phyloP scores from a whole-genome alignment of 306 rosid genomes.

The Sophora flavescens region DNA sequence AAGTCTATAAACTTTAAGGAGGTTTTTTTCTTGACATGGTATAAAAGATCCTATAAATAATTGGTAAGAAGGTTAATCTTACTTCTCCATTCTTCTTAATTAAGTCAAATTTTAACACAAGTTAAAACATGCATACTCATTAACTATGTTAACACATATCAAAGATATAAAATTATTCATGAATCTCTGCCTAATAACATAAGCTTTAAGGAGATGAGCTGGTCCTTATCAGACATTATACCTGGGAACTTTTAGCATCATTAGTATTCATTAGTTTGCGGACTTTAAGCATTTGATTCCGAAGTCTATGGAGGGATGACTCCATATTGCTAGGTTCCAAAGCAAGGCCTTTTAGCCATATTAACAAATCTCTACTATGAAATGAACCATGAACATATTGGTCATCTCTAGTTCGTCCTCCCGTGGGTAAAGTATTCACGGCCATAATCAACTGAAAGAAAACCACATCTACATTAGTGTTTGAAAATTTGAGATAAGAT shows the following conservation, averaged over 20 bases:
- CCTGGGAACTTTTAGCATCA: constrained; percentile 40
- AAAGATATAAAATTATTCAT: neutral
- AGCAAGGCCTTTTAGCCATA: constrained; percentile 37
- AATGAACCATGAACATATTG: neutral
- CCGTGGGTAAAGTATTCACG: neutral
- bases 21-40: neutral
- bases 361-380: constrained; percentile 26
- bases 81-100: neutral
- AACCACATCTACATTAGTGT: neutral
- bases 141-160: neutral
- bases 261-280: neutral
- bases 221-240: neutral
- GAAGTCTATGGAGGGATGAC: neutral
- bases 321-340: constrained; percentile 24
- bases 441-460: constrained; percentile 26
- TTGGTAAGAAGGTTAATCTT: neutral
- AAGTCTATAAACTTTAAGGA: neutral
- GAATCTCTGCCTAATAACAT: neutral
- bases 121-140: neutral
- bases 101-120: neutral
- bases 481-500: neutral
- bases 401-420: constrained; percentile 2
- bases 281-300: constrained; percentile 19
- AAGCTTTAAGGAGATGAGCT: neutral
- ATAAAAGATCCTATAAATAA: neutral